Conservation (phyloP, 2,329 filamentous ascomycete species). For the Aotearoamyces nothofagi region DNA sequence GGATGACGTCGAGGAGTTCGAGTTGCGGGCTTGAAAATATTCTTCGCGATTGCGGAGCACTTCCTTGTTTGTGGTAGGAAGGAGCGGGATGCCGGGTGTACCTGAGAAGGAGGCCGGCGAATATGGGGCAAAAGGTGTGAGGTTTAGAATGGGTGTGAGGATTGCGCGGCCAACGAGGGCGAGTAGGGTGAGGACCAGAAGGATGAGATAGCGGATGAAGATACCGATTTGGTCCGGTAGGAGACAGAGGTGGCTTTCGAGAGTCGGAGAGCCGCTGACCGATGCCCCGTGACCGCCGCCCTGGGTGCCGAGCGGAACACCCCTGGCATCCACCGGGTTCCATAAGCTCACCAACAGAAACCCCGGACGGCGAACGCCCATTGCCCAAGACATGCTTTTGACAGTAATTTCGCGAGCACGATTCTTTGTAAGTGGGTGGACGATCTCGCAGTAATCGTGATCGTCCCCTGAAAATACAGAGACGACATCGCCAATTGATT, state of each 20-base stretch:
- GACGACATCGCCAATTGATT: constrained; percentile 65
- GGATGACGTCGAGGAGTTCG: constrained; percentile 17
- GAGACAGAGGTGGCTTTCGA: constrained; percentile 83
- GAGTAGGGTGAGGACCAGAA: constrained; percentile 38
- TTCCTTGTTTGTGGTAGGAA: constrained; percentile 11
- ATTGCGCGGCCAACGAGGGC: constrained; percentile 37
- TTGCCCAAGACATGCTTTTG: constrained; percentile 89
- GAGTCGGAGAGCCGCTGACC: constrained; percentile 34
- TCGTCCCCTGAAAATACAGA: constrained; percentile 93
- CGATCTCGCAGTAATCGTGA: constrained; percentile 91
- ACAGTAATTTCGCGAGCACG: constrained; percentile 74
- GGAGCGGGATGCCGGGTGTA: constrained; percentile 7
- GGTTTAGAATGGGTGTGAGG: constrained; percentile 36
- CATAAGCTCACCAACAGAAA: constrained; percentile 82
- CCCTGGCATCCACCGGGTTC: constrained; percentile 64
- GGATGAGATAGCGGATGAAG: constrained; percentile 61
- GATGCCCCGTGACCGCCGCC: constrained; percentile 13
- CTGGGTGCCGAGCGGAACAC: constrained; percentile 25
- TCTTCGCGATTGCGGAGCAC: not conserved
- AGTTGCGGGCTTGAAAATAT: constrained; percentile 8
- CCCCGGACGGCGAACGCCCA: constrained; percentile 80
- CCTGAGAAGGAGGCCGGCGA: not conserved
- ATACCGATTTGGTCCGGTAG: constrained; percentile 77
- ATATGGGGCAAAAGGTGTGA: constrained; percentile 18
- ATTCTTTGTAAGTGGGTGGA: constrained; percentile 47